Base-by-base conservation (phyloP, 2,329 filamentous ascomycete species). In the Coniella vitis region DNA sequence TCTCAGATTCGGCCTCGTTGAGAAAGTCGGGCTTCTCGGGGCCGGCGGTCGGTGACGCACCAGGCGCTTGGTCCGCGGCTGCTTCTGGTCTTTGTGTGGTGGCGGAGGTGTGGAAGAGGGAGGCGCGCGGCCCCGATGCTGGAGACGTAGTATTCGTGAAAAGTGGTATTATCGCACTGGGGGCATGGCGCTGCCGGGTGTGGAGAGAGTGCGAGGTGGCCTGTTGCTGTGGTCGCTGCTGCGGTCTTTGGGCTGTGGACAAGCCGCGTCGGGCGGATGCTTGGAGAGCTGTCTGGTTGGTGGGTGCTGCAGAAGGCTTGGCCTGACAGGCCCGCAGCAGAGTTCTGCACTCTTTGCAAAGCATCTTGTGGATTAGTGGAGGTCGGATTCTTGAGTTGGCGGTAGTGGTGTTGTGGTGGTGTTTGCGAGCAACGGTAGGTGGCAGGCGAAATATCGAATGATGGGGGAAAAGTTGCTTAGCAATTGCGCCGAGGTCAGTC, bases 1-100 rank as follows among this genome's bases (percentile, higher is more conserved):
- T 77, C 52, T 71, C 69, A 25, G 71, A 69, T 61, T 86, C 82
- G 61, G 76, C 75, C 2, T 71, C 69, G 60, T 77, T 67, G 47
- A 81, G 68, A 55, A 73, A 69, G 52, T 69, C 70, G 32, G 77
- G 76, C 52, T 74, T 74, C 48, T 69, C 63, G 54, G 60, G 57
- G 4, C 44, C 9, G 8, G 56, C 56, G 4, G 38, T 32, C 8
- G 55, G 20, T 20, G 54, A 29, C 7, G 54, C 25, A 10, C 10
- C 10, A 10, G 25, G 10, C 9, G 59, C 37, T 3, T 56, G 37
- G 16, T 55, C 21, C n/a, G 51, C 9, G n/a, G 61, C 65, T 56
- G 63, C 57, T 16, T 62, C 53, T 8, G 60, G 41, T 25, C 60
- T 53, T 12, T 55, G 47, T 38, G 61, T 47, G 1, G 61, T 51